Conservation (phyloP, 164 flowering plant genomes). For the Magnolia officinalis region DNA sequence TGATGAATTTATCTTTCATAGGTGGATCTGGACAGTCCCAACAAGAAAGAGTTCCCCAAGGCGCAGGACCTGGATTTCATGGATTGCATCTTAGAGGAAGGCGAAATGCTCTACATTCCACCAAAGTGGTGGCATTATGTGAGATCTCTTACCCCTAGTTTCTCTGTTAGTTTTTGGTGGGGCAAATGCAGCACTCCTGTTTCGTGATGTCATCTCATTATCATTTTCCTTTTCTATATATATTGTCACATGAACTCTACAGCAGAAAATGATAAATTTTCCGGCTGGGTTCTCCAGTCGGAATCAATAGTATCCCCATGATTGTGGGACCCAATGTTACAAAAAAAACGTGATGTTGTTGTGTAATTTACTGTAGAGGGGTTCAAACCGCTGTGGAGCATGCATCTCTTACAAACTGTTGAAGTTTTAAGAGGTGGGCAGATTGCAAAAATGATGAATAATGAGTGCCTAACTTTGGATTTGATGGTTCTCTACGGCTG, state of each 20-base stretch:
- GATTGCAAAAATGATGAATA: not conserved
- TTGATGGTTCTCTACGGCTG: too few relatives aligned
- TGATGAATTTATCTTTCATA: constrained; percentile 22
- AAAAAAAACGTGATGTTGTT: not conserved
- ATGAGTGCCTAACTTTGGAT: too few relatives aligned
- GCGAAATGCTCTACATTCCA: constrained; percentile 96
- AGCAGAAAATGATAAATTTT: not conserved
- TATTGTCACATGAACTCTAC: not conserved
- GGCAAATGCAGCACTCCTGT: constrained; percentile 27
- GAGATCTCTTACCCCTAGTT: constrained; percentile 74
- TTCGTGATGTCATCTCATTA: constrained; percentile 12
- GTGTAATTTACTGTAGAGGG: not conserved
- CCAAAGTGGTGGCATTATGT: constrained; percentile 99
- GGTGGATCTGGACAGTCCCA: constrained; percentile 88
- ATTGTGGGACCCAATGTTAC: not conserved
- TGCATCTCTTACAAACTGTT: not conserved
- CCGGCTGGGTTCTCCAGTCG: not conserved
- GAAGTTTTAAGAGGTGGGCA: not conserved
- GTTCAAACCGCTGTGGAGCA: not conserved
- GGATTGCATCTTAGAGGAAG: constrained; percentile 93
- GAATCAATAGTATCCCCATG: not conserved
- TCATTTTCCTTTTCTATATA: not conserved
- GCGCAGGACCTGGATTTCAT: constrained; percentile 58
- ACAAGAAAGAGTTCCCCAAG: constrained; percentile 50
- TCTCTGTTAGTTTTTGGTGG: constrained; percentile 98